A percentile compares a stretch with the other conserved stretches of the same genome.
phyloP scores from a whole-genome alignment of 257 asterid genomes.

The Fraxinus pennsylvanica region DNA sequence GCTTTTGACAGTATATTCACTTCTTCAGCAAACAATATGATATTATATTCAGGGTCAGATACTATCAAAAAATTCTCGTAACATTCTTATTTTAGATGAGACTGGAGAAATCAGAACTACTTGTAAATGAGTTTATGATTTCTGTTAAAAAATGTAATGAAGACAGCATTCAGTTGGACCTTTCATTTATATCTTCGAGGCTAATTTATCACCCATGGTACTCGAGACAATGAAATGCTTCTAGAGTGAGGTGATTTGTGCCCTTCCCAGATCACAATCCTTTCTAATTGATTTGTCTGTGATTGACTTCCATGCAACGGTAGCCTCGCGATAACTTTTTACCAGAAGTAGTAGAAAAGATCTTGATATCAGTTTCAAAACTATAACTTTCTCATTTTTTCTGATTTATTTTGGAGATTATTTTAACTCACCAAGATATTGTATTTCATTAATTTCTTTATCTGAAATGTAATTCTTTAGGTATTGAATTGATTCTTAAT shows the following conservation, averaged over 20 bases:
- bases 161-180: neutral
- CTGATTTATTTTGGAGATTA: conserved; percentile 7
- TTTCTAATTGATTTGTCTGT: neutral
- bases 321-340: neutral
- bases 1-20: neutral
- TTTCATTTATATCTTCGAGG: neutral
- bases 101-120: neutral
- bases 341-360: neutral
- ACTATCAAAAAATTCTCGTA: neutral
- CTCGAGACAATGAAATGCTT: neutral
- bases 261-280: neutral
- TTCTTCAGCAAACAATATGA: neutral
- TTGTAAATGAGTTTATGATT: neutral
- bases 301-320: neutral
- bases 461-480: conserved; percentile 35
- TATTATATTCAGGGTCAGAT: neutral
- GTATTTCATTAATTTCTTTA: conserved; percentile 18
- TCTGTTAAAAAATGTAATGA: neutral
- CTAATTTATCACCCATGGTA: neutral
- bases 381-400: conserved; percentile 14
- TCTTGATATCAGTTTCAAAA: neutral
- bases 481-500: conserved; percentile 86
- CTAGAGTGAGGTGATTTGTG: neutral
- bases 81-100: neutral
- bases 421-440: conserved; percentile 18